These are phyloP conservation scores for Oxyria digyna DNA, from an alignment of 148 eudicot genomes.

Conservation along the genomic window DNA sequence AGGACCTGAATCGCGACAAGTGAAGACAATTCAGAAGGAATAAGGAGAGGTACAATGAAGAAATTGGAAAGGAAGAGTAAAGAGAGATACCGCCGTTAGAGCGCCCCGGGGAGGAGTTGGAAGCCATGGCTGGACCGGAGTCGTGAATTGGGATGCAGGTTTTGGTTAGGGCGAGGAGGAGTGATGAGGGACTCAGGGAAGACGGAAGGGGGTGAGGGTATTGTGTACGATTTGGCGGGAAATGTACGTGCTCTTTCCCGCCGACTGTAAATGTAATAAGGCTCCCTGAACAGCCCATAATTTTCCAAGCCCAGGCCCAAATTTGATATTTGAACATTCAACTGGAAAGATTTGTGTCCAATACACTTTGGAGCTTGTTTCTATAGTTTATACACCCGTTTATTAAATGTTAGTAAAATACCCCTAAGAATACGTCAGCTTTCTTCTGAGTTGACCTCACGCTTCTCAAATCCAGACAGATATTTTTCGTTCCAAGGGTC, in stretches of 20 bases:
- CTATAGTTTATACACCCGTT: too few species aligned
- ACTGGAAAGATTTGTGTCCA: too few species aligned
- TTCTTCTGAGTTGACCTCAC: too few species aligned
- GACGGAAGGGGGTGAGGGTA: background rate
- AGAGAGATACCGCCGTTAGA: conserved; percentile 27
- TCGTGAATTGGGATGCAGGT: background rate
- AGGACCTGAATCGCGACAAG: conserved; percentile 31
- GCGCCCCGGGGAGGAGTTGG: conserved; percentile 51
- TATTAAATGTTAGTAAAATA: too few species aligned
- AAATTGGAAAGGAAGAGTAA: background rate
- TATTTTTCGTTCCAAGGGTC: too few species aligned
- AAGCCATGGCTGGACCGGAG: conserved; percentile 34
- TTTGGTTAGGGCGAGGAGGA: background rate
- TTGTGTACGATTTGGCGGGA: background rate
- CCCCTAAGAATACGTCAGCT: too few species aligned
- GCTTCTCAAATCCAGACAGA: too few species aligned
- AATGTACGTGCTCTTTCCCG: background rate
- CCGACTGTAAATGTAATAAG: background rate
- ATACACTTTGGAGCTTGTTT: too few species aligned
- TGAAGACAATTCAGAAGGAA: background rate
- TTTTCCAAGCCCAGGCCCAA: too few species aligned
- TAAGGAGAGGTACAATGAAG: background rate
- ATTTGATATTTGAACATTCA: too few species aligned
- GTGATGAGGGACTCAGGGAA: background rate
- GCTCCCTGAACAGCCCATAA: too few species aligned